A percentile compares a stretch with the other conserved stretches of the same genome.
Evolutionary conservation across 345 rosid genomes (phyloP).

Genomic region (Murraya paniculata): DNA sequence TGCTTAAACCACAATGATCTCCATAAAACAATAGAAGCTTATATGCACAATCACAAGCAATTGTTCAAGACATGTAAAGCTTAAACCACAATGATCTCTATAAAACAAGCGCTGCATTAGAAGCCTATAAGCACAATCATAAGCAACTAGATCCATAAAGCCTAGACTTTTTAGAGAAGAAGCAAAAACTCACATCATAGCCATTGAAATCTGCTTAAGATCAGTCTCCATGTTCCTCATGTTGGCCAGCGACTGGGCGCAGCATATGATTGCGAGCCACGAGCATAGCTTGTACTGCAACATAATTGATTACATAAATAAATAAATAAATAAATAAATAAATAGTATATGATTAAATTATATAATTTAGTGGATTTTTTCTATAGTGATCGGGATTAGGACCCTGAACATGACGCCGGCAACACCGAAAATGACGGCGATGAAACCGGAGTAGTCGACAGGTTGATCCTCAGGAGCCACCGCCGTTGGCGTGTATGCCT

Average conservation of each 20-base stretch:
- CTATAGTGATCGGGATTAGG: neutral
- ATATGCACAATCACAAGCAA: neutral
- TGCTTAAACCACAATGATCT: no score
- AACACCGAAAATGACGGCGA: constrained; percentile 84
- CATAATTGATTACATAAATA: neutral
- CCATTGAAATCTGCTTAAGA: constrained; percentile 98
- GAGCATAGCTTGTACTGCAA: constrained; percentile 92
- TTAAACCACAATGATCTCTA: neutral
- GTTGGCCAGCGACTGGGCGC: constrained; percentile 86
- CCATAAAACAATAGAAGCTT: neutral
- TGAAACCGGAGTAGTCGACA: constrained; percentile 90
- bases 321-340: neutral
- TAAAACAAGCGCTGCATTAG: neutral
- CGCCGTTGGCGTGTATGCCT: constrained; percentile 48
- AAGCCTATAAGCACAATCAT: neutral
- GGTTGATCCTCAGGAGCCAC: constrained; percentile 84
- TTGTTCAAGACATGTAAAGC: neutral
- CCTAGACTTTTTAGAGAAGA: neutral
- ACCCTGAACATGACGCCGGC: constrained; percentile 97
- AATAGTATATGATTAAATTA: neutral
- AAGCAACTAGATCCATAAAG: neutral
- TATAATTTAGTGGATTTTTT: neutral
- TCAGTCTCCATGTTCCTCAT: constrained; percentile 89
- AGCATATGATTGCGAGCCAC: constrained; percentile 92
- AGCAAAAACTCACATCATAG: constrained; percentile 68